Conservation (phyloP, 2,329 filamentous ascomycete genomes). For the Pseudopithomyces chartarum region DNA sequence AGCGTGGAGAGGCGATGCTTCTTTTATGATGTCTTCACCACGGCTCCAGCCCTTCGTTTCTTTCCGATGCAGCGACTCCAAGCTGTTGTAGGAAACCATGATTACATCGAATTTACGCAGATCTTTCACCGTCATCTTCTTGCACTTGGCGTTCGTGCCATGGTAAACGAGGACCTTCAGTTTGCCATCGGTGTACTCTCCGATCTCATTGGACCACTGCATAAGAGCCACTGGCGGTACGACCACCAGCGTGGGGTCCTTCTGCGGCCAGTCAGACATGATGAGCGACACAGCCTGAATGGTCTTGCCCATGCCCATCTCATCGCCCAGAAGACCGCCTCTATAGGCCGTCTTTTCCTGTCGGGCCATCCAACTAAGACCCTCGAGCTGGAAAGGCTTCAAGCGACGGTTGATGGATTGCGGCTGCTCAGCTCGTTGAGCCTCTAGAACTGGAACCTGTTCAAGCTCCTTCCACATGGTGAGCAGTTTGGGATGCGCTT, state of each 20-base stretch:
- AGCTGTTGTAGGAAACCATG: constrained; percentile 91
- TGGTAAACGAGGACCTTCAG: constrained; percentile 92
- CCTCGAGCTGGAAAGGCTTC: constrained; percentile 93
- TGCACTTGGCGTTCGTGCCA: constrained; percentile 81
- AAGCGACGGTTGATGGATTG: constrained; percentile 77
- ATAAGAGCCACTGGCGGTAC: constrained; percentile 93
- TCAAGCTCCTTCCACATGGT: constrained; percentile 86
- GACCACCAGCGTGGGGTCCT: constrained; percentile 81
- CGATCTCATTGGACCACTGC: constrained; percentile 76
- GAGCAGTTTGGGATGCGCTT: constrained; percentile 75
- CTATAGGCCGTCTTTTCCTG: constrained; percentile 87
- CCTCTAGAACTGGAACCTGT: constrained; percentile 68
- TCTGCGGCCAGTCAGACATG: constrained; percentile 94
- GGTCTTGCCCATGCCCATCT: constrained; percentile 99
- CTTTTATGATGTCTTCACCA: constrained; percentile 79
- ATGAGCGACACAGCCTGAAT: constrained; percentile 97
- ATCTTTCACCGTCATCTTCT: constrained; percentile 74
- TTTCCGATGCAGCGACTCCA: constrained; percentile 91
- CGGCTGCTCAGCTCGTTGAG: constrained; percentile 71
- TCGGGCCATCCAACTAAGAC: constrained; percentile 89
- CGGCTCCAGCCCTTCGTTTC: constrained; percentile 89
- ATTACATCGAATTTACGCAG: constrained; percentile 88
- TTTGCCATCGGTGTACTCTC: constrained; percentile 78
- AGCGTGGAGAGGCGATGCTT: constrained; percentile 75
- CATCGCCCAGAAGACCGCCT: constrained; percentile 90